Percentiles rank a stretch among this genome's conserved stretches.
Evolutionary conservation across 2,329 filamentous ascomycete species (phyloP).

Genomic region (Fusarium citri): DNA sequence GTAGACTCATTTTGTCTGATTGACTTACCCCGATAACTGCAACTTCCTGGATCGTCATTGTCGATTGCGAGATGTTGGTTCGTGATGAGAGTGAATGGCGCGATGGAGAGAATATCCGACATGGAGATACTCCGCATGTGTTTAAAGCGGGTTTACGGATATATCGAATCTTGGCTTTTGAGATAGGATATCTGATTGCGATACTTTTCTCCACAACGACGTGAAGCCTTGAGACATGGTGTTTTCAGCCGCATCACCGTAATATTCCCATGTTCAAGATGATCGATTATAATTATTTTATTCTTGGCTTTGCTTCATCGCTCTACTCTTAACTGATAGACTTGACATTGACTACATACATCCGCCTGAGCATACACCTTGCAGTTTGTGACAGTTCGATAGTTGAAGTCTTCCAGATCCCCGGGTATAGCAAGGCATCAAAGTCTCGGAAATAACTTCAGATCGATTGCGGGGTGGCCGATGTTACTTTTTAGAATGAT

Average conservation of each 20-base stretch:
- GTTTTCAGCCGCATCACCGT: fast-evolving
- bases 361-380: neutral
- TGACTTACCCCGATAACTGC: slow-evolving; percentile 6
- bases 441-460: neutral
- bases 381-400: neutral
- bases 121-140: neutral
- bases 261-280: too few species aligned
- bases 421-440: neutral
- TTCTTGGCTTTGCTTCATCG: too few species aligned
- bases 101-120: too few species aligned
- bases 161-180: neutral
- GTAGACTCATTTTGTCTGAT: too few species aligned
- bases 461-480: neutral
- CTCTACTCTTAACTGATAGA: fast-evolving
- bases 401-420: neutral
- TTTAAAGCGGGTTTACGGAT: neutral
- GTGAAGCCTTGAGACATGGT: neutral
- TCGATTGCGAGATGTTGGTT: neutral
- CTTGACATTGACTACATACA: neutral
- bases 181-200: neutral
- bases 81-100: too few species aligned
- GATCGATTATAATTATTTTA: too few species aligned
- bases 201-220: neutral
- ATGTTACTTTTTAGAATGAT: neutral
- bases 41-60: slow-evolving; percentile 10